phyloP scores from a whole-genome alignment of 345 rosid species.

The Geranium brycei region DNA sequence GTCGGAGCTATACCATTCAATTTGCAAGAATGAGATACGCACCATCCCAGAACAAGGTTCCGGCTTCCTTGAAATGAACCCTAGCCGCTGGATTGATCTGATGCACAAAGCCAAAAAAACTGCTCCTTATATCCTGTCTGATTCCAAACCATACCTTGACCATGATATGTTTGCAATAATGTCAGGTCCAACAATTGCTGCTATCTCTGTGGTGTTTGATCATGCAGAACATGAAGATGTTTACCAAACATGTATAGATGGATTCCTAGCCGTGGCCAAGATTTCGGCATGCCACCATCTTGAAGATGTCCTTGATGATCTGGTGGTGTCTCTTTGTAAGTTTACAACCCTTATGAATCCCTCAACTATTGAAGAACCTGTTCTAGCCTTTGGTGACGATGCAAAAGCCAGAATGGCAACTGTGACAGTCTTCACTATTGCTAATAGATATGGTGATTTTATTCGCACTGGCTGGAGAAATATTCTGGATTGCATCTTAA shows the following conservation, averaged over 20 bases:
- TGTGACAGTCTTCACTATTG: conserved; percentile 91
- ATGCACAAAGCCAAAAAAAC: conserved; percentile 94
- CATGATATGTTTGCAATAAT: conserved; percentile 97
- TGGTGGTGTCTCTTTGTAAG: conserved; percentile 86
- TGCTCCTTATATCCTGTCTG: conserved; percentile 65
- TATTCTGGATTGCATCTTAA: conserved; percentile 84
- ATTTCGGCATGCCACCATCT: conserved; percentile 98
- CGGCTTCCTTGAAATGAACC: conserved; percentile 90
- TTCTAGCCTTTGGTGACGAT: conserved; percentile 92
- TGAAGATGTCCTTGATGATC: conserved; percentile 95
- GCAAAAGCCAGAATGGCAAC: conserved; percentile 94
- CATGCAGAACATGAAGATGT: conserved; percentile 95
- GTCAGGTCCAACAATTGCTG: conserved; percentile 99
- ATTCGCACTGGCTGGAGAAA: conserved; percentile 96
- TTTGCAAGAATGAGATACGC: conserved; percentile 95
- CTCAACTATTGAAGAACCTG: conserved; percentile 80
- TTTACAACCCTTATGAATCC: conserved; percentile 90
- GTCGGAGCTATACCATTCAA: conserved; percentile 73
- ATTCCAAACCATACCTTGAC: conserved; percentile 81
- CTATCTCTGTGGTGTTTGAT: conserved; percentile 95
- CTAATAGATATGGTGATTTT: conserved; percentile 88
- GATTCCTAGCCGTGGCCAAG: conserved; percentile 91
- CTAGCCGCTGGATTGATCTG: conserved; percentile 98
- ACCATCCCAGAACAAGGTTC: conserved; percentile 90
- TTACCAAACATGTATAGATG: conserved; percentile 93